Conservation (phyloP, 495 filamentous ascomycete species). For the Neurospora africana region DNA sequence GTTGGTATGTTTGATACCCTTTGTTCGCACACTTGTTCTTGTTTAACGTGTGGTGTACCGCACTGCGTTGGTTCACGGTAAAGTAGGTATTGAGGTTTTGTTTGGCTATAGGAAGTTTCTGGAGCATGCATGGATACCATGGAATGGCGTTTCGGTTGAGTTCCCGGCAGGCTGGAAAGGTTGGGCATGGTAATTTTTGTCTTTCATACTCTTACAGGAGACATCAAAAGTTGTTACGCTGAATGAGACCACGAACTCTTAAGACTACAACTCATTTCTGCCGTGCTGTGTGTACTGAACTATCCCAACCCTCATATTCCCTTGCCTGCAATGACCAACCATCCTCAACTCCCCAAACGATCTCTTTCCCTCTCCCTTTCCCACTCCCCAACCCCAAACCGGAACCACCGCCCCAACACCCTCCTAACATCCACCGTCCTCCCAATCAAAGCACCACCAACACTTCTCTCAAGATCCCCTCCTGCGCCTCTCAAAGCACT, state of each 20-base stretch:
- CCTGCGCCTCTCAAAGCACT: slow-evolving; percentile 32
- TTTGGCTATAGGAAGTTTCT: neutral
- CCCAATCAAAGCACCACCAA: slow-evolving; percentile 45
- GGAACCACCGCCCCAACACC: slow-evolving; percentile 65
- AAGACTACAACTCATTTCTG: neutral
- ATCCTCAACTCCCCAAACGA: neutral
- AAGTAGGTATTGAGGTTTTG: neutral
- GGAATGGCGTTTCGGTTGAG: slow-evolving; percentile 21
- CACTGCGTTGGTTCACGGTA: neutral
- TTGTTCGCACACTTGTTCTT: neutral
- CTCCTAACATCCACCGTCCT: slow-evolving; percentile 53
- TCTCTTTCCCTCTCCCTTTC: slow-evolving; percentile 10
- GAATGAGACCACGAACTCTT: neutral
- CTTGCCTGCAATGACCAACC: neutral
- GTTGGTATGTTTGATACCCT: neutral
- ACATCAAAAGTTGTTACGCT: neutral
- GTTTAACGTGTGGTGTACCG: neutral
- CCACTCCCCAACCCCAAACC: slow-evolving; percentile 38
- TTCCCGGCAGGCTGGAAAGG: neutral
- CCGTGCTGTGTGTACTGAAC: neutral
- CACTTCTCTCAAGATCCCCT: slow-evolving; percentile 35
- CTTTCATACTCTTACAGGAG: neutral
- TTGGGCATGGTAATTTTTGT: neutral
- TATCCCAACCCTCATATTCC: neutral
- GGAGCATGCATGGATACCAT: slow-evolving; percentile 8